phyloP scores from a whole-genome alignment of 768 basidiomycete species.

The Sutorius australiensis region DNA sequence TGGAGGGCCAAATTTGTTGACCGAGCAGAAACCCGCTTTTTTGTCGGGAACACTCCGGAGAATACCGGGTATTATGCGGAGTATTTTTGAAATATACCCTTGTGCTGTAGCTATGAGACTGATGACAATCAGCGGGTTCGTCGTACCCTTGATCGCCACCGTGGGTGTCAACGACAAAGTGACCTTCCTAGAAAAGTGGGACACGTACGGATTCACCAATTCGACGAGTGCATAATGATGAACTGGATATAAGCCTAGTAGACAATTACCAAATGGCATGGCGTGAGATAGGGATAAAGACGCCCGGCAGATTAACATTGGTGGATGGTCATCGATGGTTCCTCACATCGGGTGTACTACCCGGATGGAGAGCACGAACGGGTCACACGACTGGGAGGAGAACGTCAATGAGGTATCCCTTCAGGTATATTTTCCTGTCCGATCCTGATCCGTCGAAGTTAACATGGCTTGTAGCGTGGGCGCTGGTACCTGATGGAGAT shows the following conservation, averaged over 20 bases:
- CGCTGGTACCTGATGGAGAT: slow-evolving; percentile 74
- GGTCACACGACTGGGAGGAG: slow-evolving; percentile 80
- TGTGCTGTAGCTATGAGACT: not conserved
- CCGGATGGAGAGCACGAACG: slow-evolving; percentile 65
- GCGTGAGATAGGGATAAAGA: slow-evolving; percentile 76
- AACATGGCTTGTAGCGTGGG: slow-evolving; percentile 40
- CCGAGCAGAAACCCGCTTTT: slow-evolving; percentile 47
- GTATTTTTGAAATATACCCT: slow-evolving; percentile 17
- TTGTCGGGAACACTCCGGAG: slow-evolving; percentile 60
- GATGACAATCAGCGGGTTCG: slow-evolving; percentile 47
- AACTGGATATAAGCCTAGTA: slow-evolving; percentile 62
- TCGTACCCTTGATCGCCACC: slow-evolving; percentile 71
- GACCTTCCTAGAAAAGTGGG: slow-evolving; percentile 70
- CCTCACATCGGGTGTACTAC: slow-evolving; percentile 63
- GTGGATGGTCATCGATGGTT: slow-evolving; percentile 74
- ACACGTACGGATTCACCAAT: slow-evolving; percentile 59
- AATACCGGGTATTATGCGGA: slow-evolving; percentile 72
- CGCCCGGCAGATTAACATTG: slow-evolving; percentile 34
- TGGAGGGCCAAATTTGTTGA: slow-evolving; percentile 53
- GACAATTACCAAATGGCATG: slow-evolving; percentile 47
- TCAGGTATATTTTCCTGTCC: slow-evolving; percentile 42
- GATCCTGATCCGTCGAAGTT: not conserved
- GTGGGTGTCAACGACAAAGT: slow-evolving; percentile 81
- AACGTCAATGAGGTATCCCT: slow-evolving; percentile 52
- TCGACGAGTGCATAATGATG: slow-evolving; percentile 78